Evolutionary conservation across 495 filamentous ascomycete species (phyloP), one percentile per base, ranked within the genome.

Genomic region (Hypoxylon intermedium): DNA sequence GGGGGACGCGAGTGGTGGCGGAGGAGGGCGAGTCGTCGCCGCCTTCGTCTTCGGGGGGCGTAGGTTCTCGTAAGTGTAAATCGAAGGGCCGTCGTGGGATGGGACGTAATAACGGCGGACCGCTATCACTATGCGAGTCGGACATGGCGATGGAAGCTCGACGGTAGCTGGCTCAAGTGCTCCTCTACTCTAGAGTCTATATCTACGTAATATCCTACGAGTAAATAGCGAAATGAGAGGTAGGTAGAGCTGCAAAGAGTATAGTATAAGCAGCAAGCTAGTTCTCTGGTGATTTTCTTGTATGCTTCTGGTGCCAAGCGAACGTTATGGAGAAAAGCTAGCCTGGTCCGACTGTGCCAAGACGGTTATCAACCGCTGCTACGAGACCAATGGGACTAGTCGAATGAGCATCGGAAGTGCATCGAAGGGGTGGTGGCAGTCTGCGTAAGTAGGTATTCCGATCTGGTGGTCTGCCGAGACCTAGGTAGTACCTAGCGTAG

Each of bases 11-110:
- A 28, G 68, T 36, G 37, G 51, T 6, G 83, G 79, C 6, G 78
- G 77, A 31, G 80, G 70, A 36, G 79, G 74, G 56, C 34, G 84
- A 77, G 82, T 83, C 72, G 44, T 86, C 73, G 47, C 85, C 76
- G 82, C 83, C 72, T 45, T 86, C 73, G 47, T 85, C 76, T 40
- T 79, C 73, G 11, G 76, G 73, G 3, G 82, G 75, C 0, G 79
- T 78, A 23, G 77, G 68, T 21, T 83, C 82, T 31, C 76, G 75
- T 16, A 82, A 74, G 40, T 79, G 78, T 40, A 89, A 70, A 18
- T 90, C 83, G 73, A 92, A 95, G 42, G 87, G 81, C 28, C 91
- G 87, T 44, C 88, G 85, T 37, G 92, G 90, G 55, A 86, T 83
- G 2, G 92, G 90, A 20, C 87, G 85, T 52, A 88, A 72, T 65